Conservation (phyloP, 1,284 basidiomycete species). For the Schizophyllum amplum region DNA sequence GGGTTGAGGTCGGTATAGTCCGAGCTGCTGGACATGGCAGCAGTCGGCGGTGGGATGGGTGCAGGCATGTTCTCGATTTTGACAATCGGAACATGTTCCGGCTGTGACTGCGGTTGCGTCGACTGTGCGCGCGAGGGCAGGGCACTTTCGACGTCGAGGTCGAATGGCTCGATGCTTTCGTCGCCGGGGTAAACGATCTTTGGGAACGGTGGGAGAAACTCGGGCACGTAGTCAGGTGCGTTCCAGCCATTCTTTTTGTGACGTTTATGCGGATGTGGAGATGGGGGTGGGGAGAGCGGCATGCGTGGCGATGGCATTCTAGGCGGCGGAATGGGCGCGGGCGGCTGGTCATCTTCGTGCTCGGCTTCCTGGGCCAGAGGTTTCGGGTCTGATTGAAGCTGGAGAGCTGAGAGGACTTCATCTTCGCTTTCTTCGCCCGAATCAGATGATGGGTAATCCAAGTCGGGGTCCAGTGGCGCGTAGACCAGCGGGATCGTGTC, state of each 20-base stretch:
- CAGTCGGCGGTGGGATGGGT: constrained; percentile 29
- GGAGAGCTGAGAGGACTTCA: constrained; percentile 12
- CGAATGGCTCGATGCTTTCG: constrained; percentile 22
- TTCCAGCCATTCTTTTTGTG: constrained; percentile 46
- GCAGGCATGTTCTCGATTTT: constrained; percentile 23
- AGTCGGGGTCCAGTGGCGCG: constrained; percentile 29
- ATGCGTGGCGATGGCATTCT: constrained; percentile 47
- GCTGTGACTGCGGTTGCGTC: neutral
- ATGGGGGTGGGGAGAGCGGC: constrained; percentile 44
- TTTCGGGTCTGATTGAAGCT: neutral
- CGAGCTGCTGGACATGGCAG: constrained; percentile 39
- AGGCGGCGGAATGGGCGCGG: constrained; percentile 23
- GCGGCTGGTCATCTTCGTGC: constrained; percentile 25
- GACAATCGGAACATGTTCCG: neutral
- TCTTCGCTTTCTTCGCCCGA: constrained; percentile 32
- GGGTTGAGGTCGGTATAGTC: constrained; percentile 50
- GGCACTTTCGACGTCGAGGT: neutral
- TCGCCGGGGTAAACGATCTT: constrained; percentile 21
- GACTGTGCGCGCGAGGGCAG: neutral
- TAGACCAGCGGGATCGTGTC: constrained; percentile 51
- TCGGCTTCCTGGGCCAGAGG: constrained; percentile 12
- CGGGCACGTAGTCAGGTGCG: constrained; percentile 54
- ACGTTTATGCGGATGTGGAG: constrained; percentile 36
- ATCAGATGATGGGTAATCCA: constrained; percentile 22
- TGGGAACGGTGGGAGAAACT: constrained; percentile 62